Conservation (phyloP, 2,329 filamentous ascomycete genomes). For the Fusarium sp. region DNA sequence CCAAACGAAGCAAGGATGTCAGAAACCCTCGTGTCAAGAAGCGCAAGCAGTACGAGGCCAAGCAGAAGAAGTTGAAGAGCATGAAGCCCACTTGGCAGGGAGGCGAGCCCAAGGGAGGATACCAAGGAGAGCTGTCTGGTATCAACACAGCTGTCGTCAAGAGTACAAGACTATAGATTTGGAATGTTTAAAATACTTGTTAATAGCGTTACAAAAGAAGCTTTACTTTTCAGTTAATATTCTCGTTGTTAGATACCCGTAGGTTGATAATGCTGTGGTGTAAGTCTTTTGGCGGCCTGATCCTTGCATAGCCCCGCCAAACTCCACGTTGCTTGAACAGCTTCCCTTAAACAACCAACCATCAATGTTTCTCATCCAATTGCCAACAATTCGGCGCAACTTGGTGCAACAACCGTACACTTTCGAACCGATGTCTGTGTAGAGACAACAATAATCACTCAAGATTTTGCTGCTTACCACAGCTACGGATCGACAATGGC, state of each 20-base stretch:
- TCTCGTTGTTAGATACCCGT: neutral
- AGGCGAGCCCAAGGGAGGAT: constrained; percentile 84
- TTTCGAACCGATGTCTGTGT: constrained; percentile 22
- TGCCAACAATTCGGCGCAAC: constrained; percentile 7
- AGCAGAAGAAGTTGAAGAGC: constrained; percentile 95
- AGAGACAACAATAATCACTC: constrained; percentile 3
- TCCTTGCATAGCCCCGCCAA: constrained; percentile 40
- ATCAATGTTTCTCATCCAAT: constrained; percentile 14
- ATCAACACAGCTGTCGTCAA: constrained; percentile 95
- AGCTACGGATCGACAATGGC: constrained; percentile 50
- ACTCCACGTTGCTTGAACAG: constrained; percentile 45
- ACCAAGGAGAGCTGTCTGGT: constrained; percentile 91
- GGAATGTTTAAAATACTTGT: constrained; percentile 20
- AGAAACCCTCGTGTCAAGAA: constrained; percentile 98
- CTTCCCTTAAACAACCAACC: constrained; percentile 25
- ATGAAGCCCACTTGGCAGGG: constrained; percentile 89
- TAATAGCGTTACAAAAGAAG: constrained; percentile 30
- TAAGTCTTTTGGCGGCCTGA: constrained; percentile 17
- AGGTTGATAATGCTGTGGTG: neutral
- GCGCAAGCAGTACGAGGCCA: constrained; percentile 94
- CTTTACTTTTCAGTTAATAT: constrained; percentile 2
- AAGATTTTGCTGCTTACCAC: neutral
- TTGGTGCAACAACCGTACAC: constrained; percentile 3
- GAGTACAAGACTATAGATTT: constrained; percentile 83
- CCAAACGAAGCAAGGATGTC: constrained; percentile 91